Base-by-base conservation (phyloP, 2,329 filamentous ascomycete genomes). In the Xylariaceae sp. region DNA sequence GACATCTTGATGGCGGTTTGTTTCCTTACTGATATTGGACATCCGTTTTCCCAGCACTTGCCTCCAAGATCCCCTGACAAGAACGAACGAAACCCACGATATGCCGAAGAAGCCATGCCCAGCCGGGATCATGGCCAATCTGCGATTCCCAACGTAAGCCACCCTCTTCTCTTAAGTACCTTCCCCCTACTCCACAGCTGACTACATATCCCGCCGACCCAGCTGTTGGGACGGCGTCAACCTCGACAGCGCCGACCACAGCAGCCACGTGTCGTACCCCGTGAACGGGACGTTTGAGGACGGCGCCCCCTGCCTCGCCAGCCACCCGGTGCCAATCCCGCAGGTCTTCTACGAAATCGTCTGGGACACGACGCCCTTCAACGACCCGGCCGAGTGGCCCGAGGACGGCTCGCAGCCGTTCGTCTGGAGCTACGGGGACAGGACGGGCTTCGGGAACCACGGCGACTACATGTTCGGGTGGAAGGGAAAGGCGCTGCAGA, bases 221-320 rank as follows among this genome's bases (percentile, higher is more conserved):
- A 62, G 59, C 3, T 82, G 80, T 70, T 82, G 80, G 80, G 72
- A 82, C 49, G 80, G 80, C 26, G 68, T 70, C 9, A 72, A 80
- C 58, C 57, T 77, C 39, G 78, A 81, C 59, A 70, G 73, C 6
- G 46, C 70, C 0, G 71, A 81, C 61, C 77, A 81, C 64, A 73
- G 72, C 42, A 77, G 68, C 26, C 80, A 83, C 59, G 73, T 82
- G 59, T 69, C 73, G 2, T 82, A 81, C 51, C 80, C 80, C 3
- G 59, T 36, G 21, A 57, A 53, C 45, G 61, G 64, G 8, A 66
- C 62, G 3, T 64, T 64, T 33, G 62, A 64, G 39, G 42, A 56
- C 43, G 59, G 63, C 11, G 63, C 58, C 1, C 55, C 59, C 2
- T 68, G 65, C 29, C 64, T 65, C 0, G 35, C 59, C 2, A 62